Evolutionary conservation across 805 yeast species (phyloP), one percentile per base, ranked within the genome.

Genomic region (Wickerhamiella allomyrinae): DNA sequence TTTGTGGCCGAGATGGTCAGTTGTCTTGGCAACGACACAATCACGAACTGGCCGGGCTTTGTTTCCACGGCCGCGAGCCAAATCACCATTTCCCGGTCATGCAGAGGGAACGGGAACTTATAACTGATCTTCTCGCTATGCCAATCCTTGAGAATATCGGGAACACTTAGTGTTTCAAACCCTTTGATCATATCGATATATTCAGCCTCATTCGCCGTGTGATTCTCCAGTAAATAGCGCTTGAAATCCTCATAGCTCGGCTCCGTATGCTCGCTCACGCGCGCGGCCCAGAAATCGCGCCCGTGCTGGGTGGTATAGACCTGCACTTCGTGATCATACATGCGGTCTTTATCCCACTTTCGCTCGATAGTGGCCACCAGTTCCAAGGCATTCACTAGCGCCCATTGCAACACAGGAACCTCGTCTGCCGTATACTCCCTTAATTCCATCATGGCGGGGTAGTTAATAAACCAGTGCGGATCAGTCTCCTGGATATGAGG

Each of bases 121-220:
- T 64, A 63, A 27, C 49, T 56, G 10, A 59, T 57, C 17, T 44
- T 34, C 5, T 51, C 42, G 33, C 53, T 49, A 13, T 48, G 41
- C 57, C 61, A 60, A 14, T 42, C 50, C 20, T 44, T 50, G 25
- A 37, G 34, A 10, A 39, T 31, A 24, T 31, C 41, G 7, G 49
- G 47, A 7, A 46, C 46, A 10, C 49, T 51, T 2, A 62, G 45
- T 29, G 40, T 42, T 29, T 51, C 40, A 38, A 42, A 58, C 11
- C 55, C 46, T 15, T 54, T 47, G 7, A 65, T 46, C 44, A 59
- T 48, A 7, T 53, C 53, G 31, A 63, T 65, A 44, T 64, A 65
- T 41, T 63, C 49, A 23, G 57, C 52, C 47, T 65, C 69, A 39
- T 64, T 52, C 37, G 53, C 56, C 8, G 67, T 63, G 44, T 65